Percentiles rank a stretch among this genome's conserved stretches.
phyloP scores from a whole-genome alignment of 306 rosid species.

The Cucurbita pepo region DNA sequence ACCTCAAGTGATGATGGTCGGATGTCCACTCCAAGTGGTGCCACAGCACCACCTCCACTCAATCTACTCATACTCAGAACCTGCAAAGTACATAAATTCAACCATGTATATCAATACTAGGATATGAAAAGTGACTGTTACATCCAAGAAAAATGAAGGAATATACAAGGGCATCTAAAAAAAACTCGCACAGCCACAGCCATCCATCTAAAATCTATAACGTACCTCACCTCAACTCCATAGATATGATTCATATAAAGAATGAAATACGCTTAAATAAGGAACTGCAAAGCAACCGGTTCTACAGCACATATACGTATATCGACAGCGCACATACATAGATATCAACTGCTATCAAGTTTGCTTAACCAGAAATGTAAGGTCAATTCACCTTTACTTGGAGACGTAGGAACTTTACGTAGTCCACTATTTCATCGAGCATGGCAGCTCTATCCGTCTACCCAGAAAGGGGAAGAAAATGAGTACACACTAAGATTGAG shows the following conservation, averaged over 20 bases:
- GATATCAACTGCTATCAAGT: background rate
- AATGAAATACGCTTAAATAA: background rate
- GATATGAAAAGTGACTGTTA: background rate
- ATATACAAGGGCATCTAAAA: too few species aligned
- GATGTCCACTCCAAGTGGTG: constrained; percentile 83
- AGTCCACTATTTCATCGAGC: constrained; percentile 94
- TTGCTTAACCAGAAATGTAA: background rate
- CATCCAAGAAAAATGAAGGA: background rate
- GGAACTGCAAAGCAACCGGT: background rate
- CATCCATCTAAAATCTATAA: background rate
- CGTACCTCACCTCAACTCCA: background rate
- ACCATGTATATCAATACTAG: background rate
- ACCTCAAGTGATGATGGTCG: constrained; percentile 93
- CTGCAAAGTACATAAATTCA: constrained; percentile 29
- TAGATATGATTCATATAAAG: background rate
- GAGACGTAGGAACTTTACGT: constrained; percentile 89
- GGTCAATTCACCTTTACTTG: constrained; percentile 64
- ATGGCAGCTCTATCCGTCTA: constrained; percentile 95
- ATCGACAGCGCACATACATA: background rate
- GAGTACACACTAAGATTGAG: background rate
- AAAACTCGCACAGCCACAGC: background rate
- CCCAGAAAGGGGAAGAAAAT: constrained; percentile 6
- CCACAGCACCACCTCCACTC: constrained; percentile 98
- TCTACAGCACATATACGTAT: background rate
- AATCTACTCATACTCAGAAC: constrained; percentile 97